Base-by-base conservation (phyloP, 164 flowering plant species). In the Warburgia ugandensis region DNA sequence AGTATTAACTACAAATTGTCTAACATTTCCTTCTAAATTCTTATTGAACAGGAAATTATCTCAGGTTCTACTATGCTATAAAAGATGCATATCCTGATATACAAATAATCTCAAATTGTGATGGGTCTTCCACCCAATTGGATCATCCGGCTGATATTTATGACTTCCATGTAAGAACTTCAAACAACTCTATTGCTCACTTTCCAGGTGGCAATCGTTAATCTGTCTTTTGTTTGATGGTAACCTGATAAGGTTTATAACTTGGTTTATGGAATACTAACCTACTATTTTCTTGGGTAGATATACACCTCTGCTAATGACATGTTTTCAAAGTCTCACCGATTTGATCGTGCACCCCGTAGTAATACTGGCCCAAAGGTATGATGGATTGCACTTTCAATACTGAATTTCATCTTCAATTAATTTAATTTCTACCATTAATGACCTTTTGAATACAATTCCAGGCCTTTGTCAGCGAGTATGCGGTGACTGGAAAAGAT, bases 381-480 rank as follows among this genome's bases (percentile, higher is more conserved):
- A 39, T 35, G 60, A 11, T 54, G 6, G 22, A 14, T 46, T 33
- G 25, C 42, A 47, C 38, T 40, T 57, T 21, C 6, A 19, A 22
- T 3, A 20, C n/a, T 29, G 22, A 43, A 14, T 25, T 22, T 26
- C 9, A 1, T 12, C 32, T 53, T 39, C 21, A 8, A 17, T 27
- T 23, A 9, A 30, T 54, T 20, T 9, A 19, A 17, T 43, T 13
- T 29, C 20, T 19, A 27, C 32, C 14, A 37, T 27, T 55, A 39
- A 16, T 54, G 23, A 20, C 22, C 46, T n/a, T 10, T 8, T 55
- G 8, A 29, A 36, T 50, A 2, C 3, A n/a, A 31, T 57, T 53
- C 14, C 68, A 88, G 99, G 94, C 84, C 50, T 92, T 92, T 73
- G 95, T 92, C 50, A 92, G 99, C 51, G 99, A 92, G 64, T 92